These are phyloP conservation scores for Pythium folliculosum DNA, from an alignment of 352 stramenopile species.

Conservation along the genomic window DNA sequence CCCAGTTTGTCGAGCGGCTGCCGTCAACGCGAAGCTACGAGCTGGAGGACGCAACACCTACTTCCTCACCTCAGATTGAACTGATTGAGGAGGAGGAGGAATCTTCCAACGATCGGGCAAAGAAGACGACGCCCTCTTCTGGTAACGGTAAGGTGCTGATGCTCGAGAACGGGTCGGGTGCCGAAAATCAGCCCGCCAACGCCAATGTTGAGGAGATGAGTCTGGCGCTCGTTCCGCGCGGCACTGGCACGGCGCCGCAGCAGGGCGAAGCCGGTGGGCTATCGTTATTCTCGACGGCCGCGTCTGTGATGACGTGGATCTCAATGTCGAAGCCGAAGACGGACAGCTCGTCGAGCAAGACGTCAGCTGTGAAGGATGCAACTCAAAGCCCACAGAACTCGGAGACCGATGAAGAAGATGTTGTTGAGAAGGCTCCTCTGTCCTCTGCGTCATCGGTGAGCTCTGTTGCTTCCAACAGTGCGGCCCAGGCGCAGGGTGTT, in stretches of 20 bases:
- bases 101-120: constrained; percentile 5
- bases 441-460: constrained; percentile 60
- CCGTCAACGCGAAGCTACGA: constrained; percentile 15
- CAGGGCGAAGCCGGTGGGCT: constrained; percentile 31
- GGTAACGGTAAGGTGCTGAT: constrained; percentile 24
- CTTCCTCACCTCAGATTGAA: constrained; percentile 22
- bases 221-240: constrained; percentile 23
- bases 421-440: constrained; percentile 52
- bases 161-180: constrained; percentile 20
- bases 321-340: constrained; percentile 47
- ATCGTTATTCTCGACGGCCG: constrained; percentile 45
- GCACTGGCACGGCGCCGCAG: constrained; percentile 7
- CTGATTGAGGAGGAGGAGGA: constrained; percentile 25
- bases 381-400: constrained; percentile 66
- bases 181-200: constrained; percentile 6
- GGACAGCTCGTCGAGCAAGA: constrained; percentile 18
- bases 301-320: constrained; percentile 69
- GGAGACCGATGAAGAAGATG: constrained; percentile 78
- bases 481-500: constrained; percentile 55
- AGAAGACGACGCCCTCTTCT: constrained; percentile 11
- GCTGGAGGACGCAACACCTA: constrained; percentile 15
- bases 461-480: constrained; percentile 52
- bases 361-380: not conserved
- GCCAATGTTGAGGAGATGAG: constrained; percentile 7
- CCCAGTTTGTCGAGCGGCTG: constrained; percentile 59